A percentile compares a stretch with the other conserved stretches of the same genome.
phyloP scores from a whole-genome alignment of 75 land plant species.

The Cupressus sempervirens region DNA sequence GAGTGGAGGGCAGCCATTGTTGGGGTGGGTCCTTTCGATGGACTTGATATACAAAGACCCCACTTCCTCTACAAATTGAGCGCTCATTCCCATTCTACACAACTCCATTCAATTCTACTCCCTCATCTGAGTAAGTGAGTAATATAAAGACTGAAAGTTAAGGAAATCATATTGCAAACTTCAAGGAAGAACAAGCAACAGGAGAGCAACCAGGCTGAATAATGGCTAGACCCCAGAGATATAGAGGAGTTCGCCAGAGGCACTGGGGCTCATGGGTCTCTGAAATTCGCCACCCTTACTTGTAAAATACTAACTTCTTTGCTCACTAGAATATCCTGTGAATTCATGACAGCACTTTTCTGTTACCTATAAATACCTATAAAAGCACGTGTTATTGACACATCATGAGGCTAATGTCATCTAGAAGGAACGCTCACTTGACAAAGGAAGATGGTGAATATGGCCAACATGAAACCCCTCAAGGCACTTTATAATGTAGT shows the following conservation, averaged over 20 bases:
- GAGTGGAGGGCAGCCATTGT: neutral
- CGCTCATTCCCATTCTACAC: neutral
- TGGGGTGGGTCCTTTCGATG: constrained; percentile 5
- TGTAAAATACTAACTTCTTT: constrained; percentile 37
- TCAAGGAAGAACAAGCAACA: neutral
- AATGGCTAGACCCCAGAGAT: constrained; percentile 74
- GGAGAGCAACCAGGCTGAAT: constrained; percentile 5
- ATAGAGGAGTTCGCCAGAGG: constrained; percentile 74
- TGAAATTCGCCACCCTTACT: constrained; percentile 77
- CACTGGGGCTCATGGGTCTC: constrained; percentile 97
- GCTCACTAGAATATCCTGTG: neutral
- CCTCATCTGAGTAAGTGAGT: neutral
- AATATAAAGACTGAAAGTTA: neutral
- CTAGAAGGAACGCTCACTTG: too few species aligned
- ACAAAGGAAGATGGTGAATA: too few species aligned
- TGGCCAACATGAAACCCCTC: too few species aligned
- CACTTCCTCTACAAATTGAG: constrained; percentile 5
- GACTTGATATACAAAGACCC: constrained; percentile 4
- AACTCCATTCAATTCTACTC: neutral
- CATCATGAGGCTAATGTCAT: too few species aligned
- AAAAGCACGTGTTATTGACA: too few species aligned
- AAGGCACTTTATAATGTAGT: too few species aligned
- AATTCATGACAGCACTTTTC: neutral
- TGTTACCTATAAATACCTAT: too few species aligned
- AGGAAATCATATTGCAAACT: neutral